Evolutionary conservation across 257 asterid genomes (phyloP).

Genomic region (Penstemon barbatus): DNA sequence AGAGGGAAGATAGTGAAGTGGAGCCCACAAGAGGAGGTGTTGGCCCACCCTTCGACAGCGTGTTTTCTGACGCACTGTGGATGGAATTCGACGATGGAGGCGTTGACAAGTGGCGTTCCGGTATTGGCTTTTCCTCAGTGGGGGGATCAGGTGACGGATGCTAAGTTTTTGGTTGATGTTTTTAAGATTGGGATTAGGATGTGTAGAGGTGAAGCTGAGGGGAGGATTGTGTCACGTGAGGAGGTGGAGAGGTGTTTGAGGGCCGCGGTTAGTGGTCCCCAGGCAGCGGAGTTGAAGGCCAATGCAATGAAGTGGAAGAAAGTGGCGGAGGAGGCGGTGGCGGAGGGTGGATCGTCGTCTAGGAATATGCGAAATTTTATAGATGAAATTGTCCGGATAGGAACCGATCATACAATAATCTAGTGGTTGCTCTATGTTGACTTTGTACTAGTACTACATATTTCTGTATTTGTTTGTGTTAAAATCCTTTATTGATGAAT

Average conservation of each 20-base stretch:
- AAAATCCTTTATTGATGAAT: too few relatives aligned
- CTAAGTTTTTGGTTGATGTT: conserved; percentile 74
- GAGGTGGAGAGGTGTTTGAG: conserved; percentile 59
- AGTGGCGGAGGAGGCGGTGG: conserved; percentile 70
- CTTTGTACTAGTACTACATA: too few relatives aligned
- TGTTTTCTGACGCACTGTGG: conserved; percentile 89
- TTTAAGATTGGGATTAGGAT: conserved; percentile 60
- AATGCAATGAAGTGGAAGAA: conserved; percentile 68
- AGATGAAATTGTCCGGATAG: conserved; percentile 34
- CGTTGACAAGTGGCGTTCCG: conserved; percentile 72
- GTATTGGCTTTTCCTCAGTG: conserved; percentile 75
- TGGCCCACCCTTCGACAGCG: conserved; percentile 66
- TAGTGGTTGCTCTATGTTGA: too few relatives aligned
- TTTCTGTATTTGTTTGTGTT: too few relatives aligned
- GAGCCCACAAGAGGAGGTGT: conserved; percentile 74
- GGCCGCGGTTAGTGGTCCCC: conserved; percentile 43
- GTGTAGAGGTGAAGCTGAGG: conserved; percentile 71
- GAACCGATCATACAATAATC: too few relatives aligned
- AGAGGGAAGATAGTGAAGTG: conserved; percentile 62
- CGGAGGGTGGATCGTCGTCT: conserved; percentile 63
- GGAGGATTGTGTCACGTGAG: conserved; percentile 43
- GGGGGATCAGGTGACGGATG: conserved; percentile 92
- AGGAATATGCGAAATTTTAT: conserved; percentile 50
- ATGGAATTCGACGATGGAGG: conserved; percentile 87
- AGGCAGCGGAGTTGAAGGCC: conserved; percentile 53